Conservation (phyloP, 2,329 filamentous ascomycete species). For the Dothideomycetes sp. region DNA sequence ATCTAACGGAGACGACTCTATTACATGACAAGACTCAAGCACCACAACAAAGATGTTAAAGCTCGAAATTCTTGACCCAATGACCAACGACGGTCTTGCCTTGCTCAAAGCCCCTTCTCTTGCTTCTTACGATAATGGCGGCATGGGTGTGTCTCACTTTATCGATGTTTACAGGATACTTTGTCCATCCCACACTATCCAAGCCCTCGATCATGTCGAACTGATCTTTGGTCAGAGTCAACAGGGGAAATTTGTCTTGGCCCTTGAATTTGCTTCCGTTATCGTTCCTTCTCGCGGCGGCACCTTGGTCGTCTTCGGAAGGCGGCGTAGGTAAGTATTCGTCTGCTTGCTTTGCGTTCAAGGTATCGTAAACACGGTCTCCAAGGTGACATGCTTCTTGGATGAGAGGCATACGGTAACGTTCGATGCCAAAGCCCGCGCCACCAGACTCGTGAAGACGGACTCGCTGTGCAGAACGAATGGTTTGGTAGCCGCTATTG, state of each 20-base stretch:
- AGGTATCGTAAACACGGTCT: slow-evolving; percentile 69
- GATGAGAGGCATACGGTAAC: slow-evolving; percentile 68
- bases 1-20: no score
- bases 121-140: slow-evolving; percentile 73
- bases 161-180: slow-evolving; percentile 62
- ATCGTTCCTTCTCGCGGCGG: background rate
- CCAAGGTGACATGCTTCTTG: slow-evolving; percentile 66
- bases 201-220: slow-evolving; percentile 76
- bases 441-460: slow-evolving; percentile 57
- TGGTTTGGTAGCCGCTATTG: slow-evolving; percentile 68
- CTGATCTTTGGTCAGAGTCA: slow-evolving; percentile 71
- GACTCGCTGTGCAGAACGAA: slow-evolving; percentile 66
- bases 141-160: slow-evolving; percentile 76
- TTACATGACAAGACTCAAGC: no score
- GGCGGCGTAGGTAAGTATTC: slow-evolving; percentile 56
- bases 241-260: slow-evolving; percentile 44
- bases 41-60: no score
- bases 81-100: slow-evolving; percentile 70
- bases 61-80: slow-evolving; percentile 67
- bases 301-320: slow-evolving; percentile 19
- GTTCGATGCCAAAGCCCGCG: slow-evolving; percentile 55
- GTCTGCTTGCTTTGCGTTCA: slow-evolving; percentile 51
- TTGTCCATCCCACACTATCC: slow-evolving; percentile 52
- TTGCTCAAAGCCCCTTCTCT: slow-evolving; percentile 60
- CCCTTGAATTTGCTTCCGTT: slow-evolving; percentile 3